Base-by-base conservation (phyloP, 345 rosid species). In the Ailanthus altissimus region DNA sequence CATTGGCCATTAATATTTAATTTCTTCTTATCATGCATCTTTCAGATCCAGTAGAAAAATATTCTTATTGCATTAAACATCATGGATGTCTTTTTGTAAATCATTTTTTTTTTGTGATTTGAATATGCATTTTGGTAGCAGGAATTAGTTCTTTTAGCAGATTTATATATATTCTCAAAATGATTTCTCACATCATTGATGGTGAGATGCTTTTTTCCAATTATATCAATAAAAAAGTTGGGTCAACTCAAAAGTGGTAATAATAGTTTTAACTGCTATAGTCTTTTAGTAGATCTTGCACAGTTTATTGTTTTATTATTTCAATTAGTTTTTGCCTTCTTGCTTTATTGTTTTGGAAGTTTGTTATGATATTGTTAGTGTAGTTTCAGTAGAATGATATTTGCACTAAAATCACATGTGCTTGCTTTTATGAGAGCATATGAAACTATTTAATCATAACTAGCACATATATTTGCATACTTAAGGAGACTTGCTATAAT, bases 1-100 rank as follows among this genome's bases (percentile, higher is more conserved):
- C 70, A 58, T 25, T 82, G 79, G 59, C 75, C 67, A 70, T 75
- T 79, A 54, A 21, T 23, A 26, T 49, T 57, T 57, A 13, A 8
- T 21, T 73, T 66, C 28, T 66, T 66, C 56, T 63, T 40, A 42
- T 69, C 40, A 25, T 20, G 45, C 14, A 11, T 16, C 72, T 75
- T 56, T 28, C 47, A 64, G 45, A 63, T 56, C 18, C 25, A 21
- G 59, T 51, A 13, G 74, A 60, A 2, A 32, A 20, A 51, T n/a
- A 15, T 51, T 36, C 9, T 32, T 45, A 36, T 21, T n/a, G 15
- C 67, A 36, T 40, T 38, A 60, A 36, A 69, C 57, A 60, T 42
- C 66, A 21, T 5, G 21, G 47, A 20, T 32, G n/a, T 32, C 20
- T 57, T 57, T 58, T 9, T 6, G 13, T 57, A 1, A 11, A 60